Evolutionary conservation across 2,329 filamentous ascomycete genomes (phyloP), one percentile per base, ranked within the genome.

Genomic region (Plectosphaerella cucumerina): DNA sequence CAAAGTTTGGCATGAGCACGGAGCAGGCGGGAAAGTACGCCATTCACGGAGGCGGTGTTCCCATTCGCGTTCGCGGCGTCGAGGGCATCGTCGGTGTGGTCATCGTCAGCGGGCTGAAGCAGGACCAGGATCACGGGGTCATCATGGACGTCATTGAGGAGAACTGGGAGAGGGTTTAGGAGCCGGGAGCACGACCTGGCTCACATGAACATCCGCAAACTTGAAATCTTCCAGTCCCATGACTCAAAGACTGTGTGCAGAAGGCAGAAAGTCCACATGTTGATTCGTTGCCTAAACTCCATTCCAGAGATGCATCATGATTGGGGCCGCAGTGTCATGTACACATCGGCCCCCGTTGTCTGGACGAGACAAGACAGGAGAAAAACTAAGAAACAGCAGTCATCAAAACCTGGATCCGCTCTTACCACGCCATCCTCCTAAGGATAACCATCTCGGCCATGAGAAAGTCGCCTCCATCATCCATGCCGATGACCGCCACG

Each of bases 1-100:
- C 75, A 31, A 86, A 87, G 64, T 88, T 81, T 62, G 83, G 77
- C 33, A 70, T 92, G 61, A 76, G 79, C 6, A 69, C 71, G 39
- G 77, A 76, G 47, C 73, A 75, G 15, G 78, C 76, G 2, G 74
- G 76, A 49, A 73, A 80, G 31, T 93, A 88, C 71, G 88, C 88
- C 1, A 87, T 91, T 55, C 87, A 92, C 66, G 89, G 89, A 0
- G 89, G 89, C 20, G 89, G 77, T 0, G 82, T 89, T 56, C 89
- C 89, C 0, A 78, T 93, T 31, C 76, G 82, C 8, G 88, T 93
- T 6, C 71, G 72, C 49, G 86, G 86, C 0, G 86, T 92, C 1
- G 88, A 92, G 69, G 89, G 88, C 1, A 70, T 90, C 3, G 84
- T 91, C 9, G 89, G 81, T 1, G 84, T 90, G 1, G 82, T 91